Base-by-base conservation (phyloP, 768 basidiomycete species). In the Suillus bovinus region DNA sequence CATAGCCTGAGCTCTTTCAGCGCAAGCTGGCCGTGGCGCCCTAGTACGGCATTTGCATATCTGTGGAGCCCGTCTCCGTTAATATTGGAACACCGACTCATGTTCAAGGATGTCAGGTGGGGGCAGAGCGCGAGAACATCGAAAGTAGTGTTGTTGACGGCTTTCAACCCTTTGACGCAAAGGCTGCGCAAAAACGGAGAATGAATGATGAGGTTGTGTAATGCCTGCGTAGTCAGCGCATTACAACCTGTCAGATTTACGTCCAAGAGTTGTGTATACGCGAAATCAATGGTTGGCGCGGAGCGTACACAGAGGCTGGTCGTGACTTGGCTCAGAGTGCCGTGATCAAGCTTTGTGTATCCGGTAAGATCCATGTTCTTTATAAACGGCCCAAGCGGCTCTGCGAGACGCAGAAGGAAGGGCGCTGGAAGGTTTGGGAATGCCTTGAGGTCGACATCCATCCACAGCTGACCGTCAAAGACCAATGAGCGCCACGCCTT, bases 381-480 rank as follows among this genome's bases (percentile, higher is more conserved):
- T 56, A 89, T 78, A 74, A 93, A 94, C 3, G 86, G 77, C 7
- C 90, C 91, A 5, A 84, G 86, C 17, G 72, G 67, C 29, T 79
- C 68, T 42, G 84, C 76, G 33, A 96, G 75, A 41, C 81, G 82
- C 39, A 80, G 64, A 42, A 94, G 70, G 56, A 87, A 74, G 27
- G 75, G 70, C 52, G 79, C 68, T 14, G 88, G 81, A 8, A 88
- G 70, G 41, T 79, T 77, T 16, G 90, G 85, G 71, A 91, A 90
- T 1, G 86, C 74, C 22, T 73, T 81, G 38, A 94, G 78, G 70
- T 91, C 82, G 38, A 92, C 78, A 61, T 82, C 70, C 49, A 76
- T 69, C 94, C 94, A 96, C n/a, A 96, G 80, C 69, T 94, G 91
- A 16, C 94, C 94, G 71, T 96, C 94, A 67, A 88, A 86, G 29